Base-by-base conservation (phyloP, 2,329 filamentous ascomycete species). In the Ilyonectria destructans region DNA sequence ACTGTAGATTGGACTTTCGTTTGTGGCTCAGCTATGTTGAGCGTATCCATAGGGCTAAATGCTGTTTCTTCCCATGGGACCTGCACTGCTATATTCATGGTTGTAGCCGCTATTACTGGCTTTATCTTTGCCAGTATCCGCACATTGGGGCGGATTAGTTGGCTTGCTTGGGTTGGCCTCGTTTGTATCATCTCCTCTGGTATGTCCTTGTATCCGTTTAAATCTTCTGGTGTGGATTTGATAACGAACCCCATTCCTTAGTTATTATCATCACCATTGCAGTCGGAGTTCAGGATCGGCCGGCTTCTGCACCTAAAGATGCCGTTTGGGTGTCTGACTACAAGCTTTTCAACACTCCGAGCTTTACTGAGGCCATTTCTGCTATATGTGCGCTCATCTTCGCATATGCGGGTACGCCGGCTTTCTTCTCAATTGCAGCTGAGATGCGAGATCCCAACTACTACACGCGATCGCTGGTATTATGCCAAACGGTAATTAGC, bases 31-130 rank as follows among this genome's bases (percentile, higher is more conserved):
- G 71, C 67, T 7, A 74, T 74, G 72, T 48, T 74, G 4, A 76
- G 83, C n/a, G 73, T 80, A 3, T 84, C 82, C 0, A 84, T 83
- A 35, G 80, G 72, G 0, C 70, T 85, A 6, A 85, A 85, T 67
- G 77, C 82, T 3, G 68, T 84, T 4, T 84, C 82, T 0, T 67
- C 74, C 0, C 82, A 84, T 58, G 82, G 74, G 6, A 69, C 78
- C 10, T 84, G 82, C 68, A 84, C 82, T 4, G 81, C 82, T 1
- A 71, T 80, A 17, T 84, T 84, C 45, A 79, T 83, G 10, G 81
- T 77, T 7, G 75, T 83, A 1, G 79, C 80, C 15, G 75, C 74
- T 43, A 57, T 77, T 21, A 61, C 77, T 2, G 69, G 66, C 2
- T 79, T 82, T 61, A 71, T 67, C 2, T 73, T 83, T 10, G 75